phyloP scores from a whole-genome alignment of 208 protist genomes.

The Sergeia podlipaevii region DNA sequence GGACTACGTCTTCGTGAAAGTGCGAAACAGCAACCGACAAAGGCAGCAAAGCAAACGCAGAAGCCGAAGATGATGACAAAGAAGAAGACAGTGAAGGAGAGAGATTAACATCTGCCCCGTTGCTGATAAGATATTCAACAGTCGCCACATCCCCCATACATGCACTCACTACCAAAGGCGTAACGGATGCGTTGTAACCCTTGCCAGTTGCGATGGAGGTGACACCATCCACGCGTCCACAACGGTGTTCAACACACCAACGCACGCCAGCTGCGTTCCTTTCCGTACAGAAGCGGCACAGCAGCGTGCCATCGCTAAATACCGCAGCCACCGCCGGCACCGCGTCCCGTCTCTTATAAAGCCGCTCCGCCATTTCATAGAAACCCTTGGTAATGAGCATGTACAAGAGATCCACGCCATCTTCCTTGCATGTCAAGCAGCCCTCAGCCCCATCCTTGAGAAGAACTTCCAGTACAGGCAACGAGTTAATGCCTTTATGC shows the following conservation, averaged over 20 bases:
- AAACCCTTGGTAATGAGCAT: constrained; percentile 29
- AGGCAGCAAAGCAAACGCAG: constrained; percentile 10
- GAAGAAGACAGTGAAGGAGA: background rate
- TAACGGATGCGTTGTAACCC: constrained; percentile 8
- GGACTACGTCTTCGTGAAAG: constrained; percentile 33
- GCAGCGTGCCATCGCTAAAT: constrained; percentile 34
- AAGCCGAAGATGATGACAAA: constrained; percentile 1
- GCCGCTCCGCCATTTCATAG: constrained; percentile 27
- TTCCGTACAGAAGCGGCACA: constrained; percentile 37
- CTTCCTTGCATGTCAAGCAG: constrained; percentile 12
- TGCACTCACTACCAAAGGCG: constrained; percentile 43
- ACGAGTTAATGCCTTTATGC: background rate
- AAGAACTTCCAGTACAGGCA: constrained; percentile 34
- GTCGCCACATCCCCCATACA: constrained; percentile 32
- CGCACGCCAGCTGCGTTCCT: constrained; percentile 28
- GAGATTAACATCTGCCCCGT: constrained; percentile 35
- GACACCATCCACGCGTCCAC: constrained; percentile 24
- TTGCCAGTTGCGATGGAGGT: background rate
- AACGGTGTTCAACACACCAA: constrained; percentile 56
- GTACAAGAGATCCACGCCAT: constrained; percentile 43
- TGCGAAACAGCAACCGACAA: constrained; percentile 35
- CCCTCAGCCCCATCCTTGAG: constrained; percentile 41
- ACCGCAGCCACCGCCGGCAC: constrained; percentile 18
- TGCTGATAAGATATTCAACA: constrained; percentile 29
- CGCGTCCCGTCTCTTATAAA: constrained; percentile 11